Base-by-base conservation (phyloP, 768 basidiomycete genomes). In the Kwoniella europaea region DNA sequence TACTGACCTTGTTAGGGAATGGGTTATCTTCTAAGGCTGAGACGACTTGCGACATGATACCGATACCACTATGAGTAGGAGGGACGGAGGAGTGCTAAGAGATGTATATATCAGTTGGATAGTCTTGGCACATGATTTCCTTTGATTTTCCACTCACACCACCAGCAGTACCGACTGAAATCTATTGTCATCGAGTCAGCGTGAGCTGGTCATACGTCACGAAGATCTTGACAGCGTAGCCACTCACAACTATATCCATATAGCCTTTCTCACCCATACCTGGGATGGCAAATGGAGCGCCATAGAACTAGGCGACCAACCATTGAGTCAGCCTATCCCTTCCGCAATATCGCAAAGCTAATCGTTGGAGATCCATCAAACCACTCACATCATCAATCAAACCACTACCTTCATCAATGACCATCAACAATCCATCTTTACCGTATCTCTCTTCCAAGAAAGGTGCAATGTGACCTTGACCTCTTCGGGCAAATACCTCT, bases 241-340 rank as follows among this genome's bases (percentile, higher is more conserved):
- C 35, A 77, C 73, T 53, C 53, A 77, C 76, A 50, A 59, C 43
- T 46, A 83, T 74, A 63, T 83, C 81, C 63, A 81, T 61, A 61
- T 82, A 83, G 15, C 82, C 82, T 62, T 83, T 82, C 75, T 83
- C 82, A 20, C 74, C 73, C 66, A 76, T 74, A 10, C 67, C 76
- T 16, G 79, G 79, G 1, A 75, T 62, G 50, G 81, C 82, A 44
- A 83, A 80, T 9, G 74, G 66, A 22, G 65, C 69, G 43, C 81
- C 79, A 56, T 72, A 82, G 65, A 72, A 74, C 76, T 77, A 57
- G 29, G 5, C 29, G 24, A 27, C 57, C 35, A 69, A 41, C 35
- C 35, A 35, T 35, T 35, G 55, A 22, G 56, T n/a, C n/a, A 52
- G 54, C 15, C 54, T n/a, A 58, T 58, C 57, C 15, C 18, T 15